Conservation (phyloP, 1,284 basidiomycete species). For the Ganoderma lingzhi region DNA sequence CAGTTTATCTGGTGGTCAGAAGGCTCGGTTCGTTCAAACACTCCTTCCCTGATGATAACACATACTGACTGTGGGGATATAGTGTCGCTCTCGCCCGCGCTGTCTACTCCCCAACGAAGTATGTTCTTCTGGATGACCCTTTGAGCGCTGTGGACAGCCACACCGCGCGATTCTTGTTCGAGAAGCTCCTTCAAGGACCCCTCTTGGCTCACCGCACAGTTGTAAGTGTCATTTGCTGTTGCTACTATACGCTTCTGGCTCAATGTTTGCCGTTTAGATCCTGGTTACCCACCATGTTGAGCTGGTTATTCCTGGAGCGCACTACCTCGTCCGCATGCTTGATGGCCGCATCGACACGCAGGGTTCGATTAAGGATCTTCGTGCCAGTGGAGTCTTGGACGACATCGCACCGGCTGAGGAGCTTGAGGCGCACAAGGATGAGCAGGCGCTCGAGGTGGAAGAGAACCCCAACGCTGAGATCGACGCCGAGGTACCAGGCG, state of each 20-base stretch:
- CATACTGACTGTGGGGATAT: not conserved
- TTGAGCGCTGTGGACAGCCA: slow-evolving; percentile 80
- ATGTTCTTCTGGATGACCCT: slow-evolving; percentile 76
- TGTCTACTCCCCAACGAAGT: slow-evolving; percentile 70
- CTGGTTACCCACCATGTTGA: slow-evolving; percentile 82
- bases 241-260: not conserved
- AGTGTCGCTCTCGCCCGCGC: slow-evolving; percentile 76
- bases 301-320: slow-evolving; percentile 71
- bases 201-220: slow-evolving; percentile 74
- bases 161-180: slow-evolving; percentile 74
- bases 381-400: slow-evolving; percentile 63
- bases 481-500: slow-evolving; percentile 38
- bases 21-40: slow-evolving; percentile 53
- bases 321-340: slow-evolving; percentile 77
- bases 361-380: slow-evolving; percentile 68
- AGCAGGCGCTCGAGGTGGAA: slow-evolving; percentile 44
- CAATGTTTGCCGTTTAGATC: slow-evolving; percentile 46
- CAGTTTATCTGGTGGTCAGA: slow-evolving; percentile 73
- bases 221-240: slow-evolving; percentile 46
- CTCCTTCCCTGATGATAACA: slow-evolving; percentile 1
- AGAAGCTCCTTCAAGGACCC: slow-evolving; percentile 69
- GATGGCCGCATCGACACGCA: slow-evolving; percentile 78
- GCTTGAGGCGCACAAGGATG: slow-evolving; percentile 42
- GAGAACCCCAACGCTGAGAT: slow-evolving; percentile 41
- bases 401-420: slow-evolving; percentile 58